Percentiles rank a stretch among this genome's conserved stretches.
These are phyloP conservation scores for Penicillium steckii DNA, from an alignment of 495 filamentous ascomycete species.

Conservation along the genomic window DNA sequence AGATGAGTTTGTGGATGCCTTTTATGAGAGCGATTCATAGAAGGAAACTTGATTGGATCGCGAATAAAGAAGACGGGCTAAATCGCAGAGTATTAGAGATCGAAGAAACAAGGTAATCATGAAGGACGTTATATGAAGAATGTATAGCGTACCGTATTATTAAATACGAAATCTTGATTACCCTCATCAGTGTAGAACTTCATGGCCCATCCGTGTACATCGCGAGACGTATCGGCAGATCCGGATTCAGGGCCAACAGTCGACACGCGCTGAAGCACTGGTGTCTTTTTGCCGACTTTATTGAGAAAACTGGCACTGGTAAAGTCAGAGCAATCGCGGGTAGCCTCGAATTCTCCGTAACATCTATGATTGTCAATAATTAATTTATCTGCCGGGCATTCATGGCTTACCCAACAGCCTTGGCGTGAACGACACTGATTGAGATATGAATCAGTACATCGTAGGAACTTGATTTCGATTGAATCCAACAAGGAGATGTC, in stretches of 20 bases:
- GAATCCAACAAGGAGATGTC: too few relatives aligned
- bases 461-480: too few relatives aligned
- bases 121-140: too few relatives aligned
- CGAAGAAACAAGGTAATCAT: too few relatives aligned
- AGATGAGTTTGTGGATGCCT: slow-evolving; percentile 46
- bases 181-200: slow-evolving; percentile 81
- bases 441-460: background rate
- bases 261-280: slow-evolving; percentile 58
- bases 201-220: slow-evolving; percentile 65
- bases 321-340: slow-evolving; percentile 50
- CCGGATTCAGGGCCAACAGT: slow-evolving; percentile 66
- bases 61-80: slow-evolving; percentile 53
- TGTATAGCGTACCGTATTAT: slow-evolving; percentile 34
- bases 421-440: background rate
- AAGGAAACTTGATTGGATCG: slow-evolving; percentile 56
- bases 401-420: background rate
- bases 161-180: slow-evolving; percentile 60
- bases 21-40: slow-evolving; percentile 54
- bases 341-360: slow-evolving; percentile 62
- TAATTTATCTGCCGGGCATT: background rate
- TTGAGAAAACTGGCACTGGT: slow-evolving; percentile 40
- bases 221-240: slow-evolving; percentile 62
- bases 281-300: slow-evolving; percentile 62
- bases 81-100: too few relatives aligned
- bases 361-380: slow-evolving; percentile 32